Conservation (phyloP, 2,329 filamentous ascomycete genomes). For the Xylaria hypoxylon region DNA sequence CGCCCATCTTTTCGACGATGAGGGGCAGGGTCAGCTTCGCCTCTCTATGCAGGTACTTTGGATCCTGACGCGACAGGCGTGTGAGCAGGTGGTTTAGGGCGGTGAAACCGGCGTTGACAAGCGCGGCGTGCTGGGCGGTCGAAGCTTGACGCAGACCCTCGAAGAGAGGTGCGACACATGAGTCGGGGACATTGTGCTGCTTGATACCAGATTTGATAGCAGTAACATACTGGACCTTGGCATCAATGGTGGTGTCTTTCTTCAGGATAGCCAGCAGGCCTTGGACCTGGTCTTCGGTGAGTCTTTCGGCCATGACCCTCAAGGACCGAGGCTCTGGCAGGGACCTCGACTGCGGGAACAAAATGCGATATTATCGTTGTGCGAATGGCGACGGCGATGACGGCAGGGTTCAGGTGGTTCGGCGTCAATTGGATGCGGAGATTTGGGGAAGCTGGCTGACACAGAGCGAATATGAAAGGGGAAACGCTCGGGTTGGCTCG, state of each 20-base stretch:
- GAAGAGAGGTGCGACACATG: slow-evolving; percentile 77
- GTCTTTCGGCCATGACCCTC: slow-evolving; percentile 64
- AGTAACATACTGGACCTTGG: slow-evolving; percentile 77
- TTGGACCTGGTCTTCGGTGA: slow-evolving; percentile 69
- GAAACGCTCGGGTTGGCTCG: background rate
- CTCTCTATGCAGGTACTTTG: slow-evolving; percentile 77
- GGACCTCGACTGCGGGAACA: slow-evolving; percentile 25
- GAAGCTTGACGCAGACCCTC: slow-evolving; percentile 83
- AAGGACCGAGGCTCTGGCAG: slow-evolving; percentile 45
- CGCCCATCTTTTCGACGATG: slow-evolving; percentile 86
- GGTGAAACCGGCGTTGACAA: slow-evolving; percentile 86
- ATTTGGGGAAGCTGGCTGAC: slow-evolving; percentile 4
- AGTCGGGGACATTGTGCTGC: slow-evolving; percentile 87
- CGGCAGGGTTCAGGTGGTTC: background rate
- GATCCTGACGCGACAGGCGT: slow-evolving; percentile 85
- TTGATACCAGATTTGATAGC: slow-evolving; percentile 89
- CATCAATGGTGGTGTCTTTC: slow-evolving; percentile 75
- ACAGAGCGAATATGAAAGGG: background rate
- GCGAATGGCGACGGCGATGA: background rate
- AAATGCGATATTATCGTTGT: slow-evolving; percentile 32
- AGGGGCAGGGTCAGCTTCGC: slow-evolving; percentile 77
- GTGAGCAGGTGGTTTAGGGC: slow-evolving; percentile 89
- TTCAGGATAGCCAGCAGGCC: slow-evolving; percentile 65
- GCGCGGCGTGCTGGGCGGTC: slow-evolving; percentile 78
- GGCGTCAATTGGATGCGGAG: slow-evolving; percentile 16